These are phyloP conservation scores for Diversispora epigaea DNA, from an alignment of 192 early-diverging fungal genomes.

Conservation along the genomic window DNA sequence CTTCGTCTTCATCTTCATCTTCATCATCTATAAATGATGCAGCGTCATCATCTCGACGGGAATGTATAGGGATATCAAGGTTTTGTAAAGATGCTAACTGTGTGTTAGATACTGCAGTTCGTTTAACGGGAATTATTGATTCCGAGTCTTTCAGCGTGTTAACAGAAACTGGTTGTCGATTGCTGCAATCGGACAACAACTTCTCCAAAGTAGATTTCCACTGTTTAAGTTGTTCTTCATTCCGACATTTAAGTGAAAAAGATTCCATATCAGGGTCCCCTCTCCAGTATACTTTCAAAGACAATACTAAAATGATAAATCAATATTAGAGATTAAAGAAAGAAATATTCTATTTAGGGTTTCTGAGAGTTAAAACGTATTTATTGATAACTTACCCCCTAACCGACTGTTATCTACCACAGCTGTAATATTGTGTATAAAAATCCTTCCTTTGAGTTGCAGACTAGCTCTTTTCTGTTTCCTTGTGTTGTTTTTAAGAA, in stretches of 20 bases:
- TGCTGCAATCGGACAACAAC: conserved; percentile 54
- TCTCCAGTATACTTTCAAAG: conserved; percentile 81
- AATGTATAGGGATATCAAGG: conserved; percentile 29
- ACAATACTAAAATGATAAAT: conserved; percentile 33
- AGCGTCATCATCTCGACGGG: conserved; percentile 31
- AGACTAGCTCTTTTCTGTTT: conserved; percentile 64
- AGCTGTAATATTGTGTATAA: conserved; percentile 73
- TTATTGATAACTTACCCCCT: conserved; percentile 23
- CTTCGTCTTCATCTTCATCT: conserved; percentile 46
- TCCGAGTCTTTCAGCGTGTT: neutral
- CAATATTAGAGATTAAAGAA: conserved; percentile 47
- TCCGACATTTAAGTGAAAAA: conserved; percentile 86
- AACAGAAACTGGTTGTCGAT: conserved; percentile 34
- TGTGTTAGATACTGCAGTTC: conserved; percentile 42
- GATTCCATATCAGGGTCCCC: conserved; percentile 76
- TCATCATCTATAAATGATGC: conserved; percentile 44
- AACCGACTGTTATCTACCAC: conserved; percentile 65
- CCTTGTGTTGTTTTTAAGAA: conserved; percentile 48
- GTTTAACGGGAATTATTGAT: conserved; percentile 26
- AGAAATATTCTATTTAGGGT: neutral
- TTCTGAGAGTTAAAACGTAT: neutral
- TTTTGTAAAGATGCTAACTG: conserved; percentile 37
- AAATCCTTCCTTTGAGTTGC: conserved; percentile 87
- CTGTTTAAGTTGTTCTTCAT: conserved; percentile 87
- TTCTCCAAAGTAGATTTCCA: conserved; percentile 83